These are phyloP conservation scores for Brassica juncea DNA, from an alignment of 345 rosid genomes.

Conservation along the genomic window DNA sequence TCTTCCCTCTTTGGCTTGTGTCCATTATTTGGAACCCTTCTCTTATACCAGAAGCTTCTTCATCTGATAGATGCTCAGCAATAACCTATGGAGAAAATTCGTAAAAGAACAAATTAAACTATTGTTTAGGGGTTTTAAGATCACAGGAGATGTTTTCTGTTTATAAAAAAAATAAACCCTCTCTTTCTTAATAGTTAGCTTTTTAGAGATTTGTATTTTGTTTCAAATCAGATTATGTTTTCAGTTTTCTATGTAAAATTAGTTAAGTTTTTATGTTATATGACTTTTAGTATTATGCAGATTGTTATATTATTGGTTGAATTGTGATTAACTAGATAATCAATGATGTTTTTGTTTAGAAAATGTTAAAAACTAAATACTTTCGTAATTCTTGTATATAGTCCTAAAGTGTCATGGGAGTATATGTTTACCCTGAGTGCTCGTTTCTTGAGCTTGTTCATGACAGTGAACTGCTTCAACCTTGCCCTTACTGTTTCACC, in stretches of 20 bases:
- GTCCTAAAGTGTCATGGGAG: neutral
- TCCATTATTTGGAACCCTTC: neutral
- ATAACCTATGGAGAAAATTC: neutral
- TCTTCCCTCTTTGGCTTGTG: conserved; percentile 2
- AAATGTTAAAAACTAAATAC: too few species aligned
- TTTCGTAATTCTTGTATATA: too few species aligned
- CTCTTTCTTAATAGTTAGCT: too few species aligned
- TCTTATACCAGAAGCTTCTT: neutral
- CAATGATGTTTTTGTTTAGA: too few species aligned
- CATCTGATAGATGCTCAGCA: conserved; percentile 1
- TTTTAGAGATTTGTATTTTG: too few species aligned
- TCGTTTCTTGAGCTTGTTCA: conserved; percentile 6
- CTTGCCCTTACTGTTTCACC: conserved; percentile 2
- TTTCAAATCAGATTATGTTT: too few species aligned
- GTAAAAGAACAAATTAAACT: neutral
- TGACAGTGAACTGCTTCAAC: neutral
- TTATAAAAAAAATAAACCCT: too few species aligned
- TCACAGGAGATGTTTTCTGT: neutral
- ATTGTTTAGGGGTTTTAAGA: neutral
- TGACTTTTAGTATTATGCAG: too few species aligned
- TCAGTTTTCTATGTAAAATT: too few species aligned
- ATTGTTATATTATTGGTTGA: too few species aligned
- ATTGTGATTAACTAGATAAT: too few species aligned
- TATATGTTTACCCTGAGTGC: neutral
- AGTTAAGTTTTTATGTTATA: too few species aligned